Evolutionary conservation across 2,329 filamentous ascomycete species (phyloP).

Genomic region (Arthrinium puccinioides): DNA sequence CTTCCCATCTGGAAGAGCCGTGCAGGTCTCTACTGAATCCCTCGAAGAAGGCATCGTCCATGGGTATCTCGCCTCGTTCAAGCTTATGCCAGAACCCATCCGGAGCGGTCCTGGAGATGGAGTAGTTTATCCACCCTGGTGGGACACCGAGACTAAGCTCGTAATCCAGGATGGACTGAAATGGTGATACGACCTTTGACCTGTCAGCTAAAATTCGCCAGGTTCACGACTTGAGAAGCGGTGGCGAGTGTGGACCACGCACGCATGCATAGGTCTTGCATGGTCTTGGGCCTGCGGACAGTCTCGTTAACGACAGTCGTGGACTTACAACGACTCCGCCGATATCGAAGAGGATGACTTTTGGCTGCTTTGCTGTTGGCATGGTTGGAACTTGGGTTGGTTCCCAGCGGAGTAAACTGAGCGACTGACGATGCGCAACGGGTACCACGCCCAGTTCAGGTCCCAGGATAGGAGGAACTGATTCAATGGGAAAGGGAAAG

Average conservation of each 20-base stretch:
- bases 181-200: slow-evolving; percentile 86
- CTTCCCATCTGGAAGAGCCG: slow-evolving; percentile 58
- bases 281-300: too few relatives aligned
- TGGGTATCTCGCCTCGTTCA: slow-evolving; percentile 72
- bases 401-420: too few relatives aligned
- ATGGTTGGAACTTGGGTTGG: too few relatives aligned
- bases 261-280: too few relatives aligned
- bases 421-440: too few relatives aligned
- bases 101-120: slow-evolving; percentile 72
- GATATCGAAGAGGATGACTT: slow-evolving; percentile 86
- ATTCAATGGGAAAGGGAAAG: too few relatives aligned
- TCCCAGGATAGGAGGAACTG: too few relatives aligned
- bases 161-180: slow-evolving; percentile 89
- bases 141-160: slow-evolving; percentile 72
- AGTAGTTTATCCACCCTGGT: slow-evolving; percentile 84
- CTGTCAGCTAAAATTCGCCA: too few relatives aligned
- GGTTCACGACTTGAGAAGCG: too few relatives aligned
- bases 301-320: too few relatives aligned
- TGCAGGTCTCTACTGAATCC: slow-evolving; percentile 71
- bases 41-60: slow-evolving; percentile 69
- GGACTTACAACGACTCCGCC: slow-evolving; percentile 88
- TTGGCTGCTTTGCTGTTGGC: slow-evolving; percentile 45
- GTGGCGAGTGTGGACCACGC: too few relatives aligned
- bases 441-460: too few relatives aligned
- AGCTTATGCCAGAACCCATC: slow-evolving; percentile 82